Base-by-base conservation (phyloP, 805 yeast species). In the Yamadazyma sp. region DNA sequence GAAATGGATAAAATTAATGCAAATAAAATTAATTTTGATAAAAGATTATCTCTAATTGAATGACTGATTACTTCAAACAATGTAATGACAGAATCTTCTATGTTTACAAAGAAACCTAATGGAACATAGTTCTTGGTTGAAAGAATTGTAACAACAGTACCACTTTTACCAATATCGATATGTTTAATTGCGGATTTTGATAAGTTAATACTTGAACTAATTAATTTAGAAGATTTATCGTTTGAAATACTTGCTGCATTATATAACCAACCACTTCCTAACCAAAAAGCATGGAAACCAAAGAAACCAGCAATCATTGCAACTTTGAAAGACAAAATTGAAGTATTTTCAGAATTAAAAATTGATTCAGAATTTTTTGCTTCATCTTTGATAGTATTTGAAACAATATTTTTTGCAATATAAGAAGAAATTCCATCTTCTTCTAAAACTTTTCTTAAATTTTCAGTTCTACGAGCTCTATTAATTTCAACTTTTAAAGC, bases 401-500 rank as follows among this genome's bases (percentile, higher is more conserved):
- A 78, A 23, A 88, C 89, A 24, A 78, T 72, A 44, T 76, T 79
- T 8, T 58, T 57, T 7, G 96, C 96, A 22, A 84, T 83, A 30
- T 67, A 58, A 25, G 78, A 76, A 28, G 84, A 73, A 22, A 91
- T 76, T 17, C 98, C 98, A 53, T 91, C 98, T 56, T 91, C 98
- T 65, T 89, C 93, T 44, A 91, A 69, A 19, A 86, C 87, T 43
- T 77, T 79, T 54, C 82, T 80, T 54, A 88, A 75, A 36, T 78
- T 76, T 40, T 86, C 79, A 30, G 87, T 83, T 45, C 86, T 78
- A 60, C 89, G 86, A 37, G 93, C 93, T 41, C 85, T 71, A 55
- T 78, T 79, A 57, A 91, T 86, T 60, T 93, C 96, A 30, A 91
- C 79, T 62, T 91, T 91, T 58, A 91, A 72, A 2, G 95, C 80